Evolutionary conservation across 345 rosid genomes (phyloP).

Genomic region (Psidium guajava): DNA sequence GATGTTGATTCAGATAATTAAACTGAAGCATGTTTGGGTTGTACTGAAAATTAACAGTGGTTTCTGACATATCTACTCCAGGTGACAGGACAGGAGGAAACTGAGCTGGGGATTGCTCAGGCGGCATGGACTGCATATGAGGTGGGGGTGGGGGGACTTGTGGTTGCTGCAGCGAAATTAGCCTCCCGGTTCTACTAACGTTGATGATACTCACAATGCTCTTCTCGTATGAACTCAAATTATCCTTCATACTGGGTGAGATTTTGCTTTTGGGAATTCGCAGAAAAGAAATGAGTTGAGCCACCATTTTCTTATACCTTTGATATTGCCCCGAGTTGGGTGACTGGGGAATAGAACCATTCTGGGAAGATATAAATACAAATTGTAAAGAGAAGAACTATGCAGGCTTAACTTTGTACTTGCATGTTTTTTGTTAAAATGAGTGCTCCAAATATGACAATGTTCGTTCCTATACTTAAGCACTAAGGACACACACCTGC

Average conservation of each 20-base stretch:
- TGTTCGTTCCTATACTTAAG: not conserved
- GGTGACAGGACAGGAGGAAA: not conserved
- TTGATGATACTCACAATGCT: not conserved
- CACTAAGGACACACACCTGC: slow-evolving; percentile 9
- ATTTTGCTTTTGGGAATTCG: slow-evolving; percentile 10
- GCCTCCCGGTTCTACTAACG: not conserved
- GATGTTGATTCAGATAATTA: slow-evolving; percentile 5
- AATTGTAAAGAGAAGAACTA: not conserved
- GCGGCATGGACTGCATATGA: not conserved
- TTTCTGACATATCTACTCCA: slow-evolving; percentile 16
- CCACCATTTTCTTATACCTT: slow-evolving; percentile 5
- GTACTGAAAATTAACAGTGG: slow-evolving; percentile 15
- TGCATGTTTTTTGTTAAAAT: not conserved
- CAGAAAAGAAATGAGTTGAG: slow-evolving; percentile 8
- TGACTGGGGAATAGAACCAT: slow-evolving; percentile 18
- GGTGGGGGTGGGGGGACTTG: slow-evolving; percentile 10
- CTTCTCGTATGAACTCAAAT: slow-evolving; percentile 11
- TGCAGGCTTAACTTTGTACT: not conserved
- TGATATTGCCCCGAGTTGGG: slow-evolving; percentile 7
- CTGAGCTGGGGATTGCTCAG: not conserved
- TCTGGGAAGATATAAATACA: slow-evolving; percentile 7
- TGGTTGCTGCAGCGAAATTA: slow-evolving; percentile 19
- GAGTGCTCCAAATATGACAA: not conserved
- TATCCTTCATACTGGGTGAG: slow-evolving; percentile 22
- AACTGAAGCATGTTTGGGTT: slow-evolving; percentile 20